Conservation (phyloP, 2,329 filamentous ascomycete species). For the Xylaria arbuscula region DNA sequence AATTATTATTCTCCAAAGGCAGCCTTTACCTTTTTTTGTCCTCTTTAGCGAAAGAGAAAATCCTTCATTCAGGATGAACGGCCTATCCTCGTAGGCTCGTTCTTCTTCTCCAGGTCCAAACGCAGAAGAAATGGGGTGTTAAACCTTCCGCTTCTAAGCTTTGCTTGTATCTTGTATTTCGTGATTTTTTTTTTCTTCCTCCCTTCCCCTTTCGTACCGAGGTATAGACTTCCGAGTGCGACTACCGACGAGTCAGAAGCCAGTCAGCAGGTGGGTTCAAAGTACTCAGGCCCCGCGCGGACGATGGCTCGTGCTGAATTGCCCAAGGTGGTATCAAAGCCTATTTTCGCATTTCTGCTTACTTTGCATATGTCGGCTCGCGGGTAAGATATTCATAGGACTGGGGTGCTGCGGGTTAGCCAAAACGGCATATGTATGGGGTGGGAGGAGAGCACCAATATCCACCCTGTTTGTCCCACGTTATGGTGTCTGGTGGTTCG, state of each 20-base stretch:
- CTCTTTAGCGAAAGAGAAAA: not conserved
- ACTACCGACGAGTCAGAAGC: conserved; percentile 20
- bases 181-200: conserved; percentile 16
- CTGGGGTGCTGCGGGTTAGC: conserved; percentile 34
- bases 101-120: conserved; percentile 17
- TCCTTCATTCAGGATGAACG: not conserved
- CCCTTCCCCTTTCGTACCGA: conserved; percentile 13
- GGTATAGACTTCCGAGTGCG: conserved; percentile 19
- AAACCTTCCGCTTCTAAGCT: conserved; percentile 14
- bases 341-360: conserved; percentile 37
- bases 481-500: conserved; percentile 27
- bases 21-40: not conserved
- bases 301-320: conserved; percentile 31
- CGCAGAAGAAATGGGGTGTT: conserved; percentile 14
- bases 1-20: conserved; percentile 1
- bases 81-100: not conserved
- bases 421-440: conserved; percentile 32
- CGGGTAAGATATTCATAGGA: conserved; percentile 33
- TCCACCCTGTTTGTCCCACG: conserved; percentile 26
- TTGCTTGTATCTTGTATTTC: conserved; percentile 11
- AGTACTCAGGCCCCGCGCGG: conserved; percentile 19
- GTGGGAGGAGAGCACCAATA: conserved; percentile 11
- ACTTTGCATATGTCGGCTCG: conserved; percentile 42
- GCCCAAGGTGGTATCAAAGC: conserved; percentile 27
- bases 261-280: conserved; percentile 35